These are phyloP conservation scores for Apiospora malaysiana DNA, from an alignment of 2,329 filamentous ascomycete genomes.

Conservation along the genomic window DNA sequence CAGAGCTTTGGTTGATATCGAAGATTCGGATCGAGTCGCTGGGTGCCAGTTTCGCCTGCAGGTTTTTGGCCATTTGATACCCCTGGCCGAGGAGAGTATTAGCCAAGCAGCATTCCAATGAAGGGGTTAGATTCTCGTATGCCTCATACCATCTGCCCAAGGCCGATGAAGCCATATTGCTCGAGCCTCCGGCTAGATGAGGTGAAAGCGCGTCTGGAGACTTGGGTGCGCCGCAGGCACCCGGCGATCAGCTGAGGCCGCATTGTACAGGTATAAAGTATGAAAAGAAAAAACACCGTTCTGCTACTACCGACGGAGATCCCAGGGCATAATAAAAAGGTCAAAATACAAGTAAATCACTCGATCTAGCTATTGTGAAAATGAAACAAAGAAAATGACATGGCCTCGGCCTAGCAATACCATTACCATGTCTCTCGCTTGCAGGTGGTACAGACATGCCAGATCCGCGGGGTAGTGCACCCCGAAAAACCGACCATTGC, in stretches of 20 bases:
- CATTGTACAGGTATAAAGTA: constrained; percentile 38
- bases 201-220: constrained; percentile 53
- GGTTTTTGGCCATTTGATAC: constrained; percentile 68
- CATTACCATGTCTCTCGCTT: neutral
- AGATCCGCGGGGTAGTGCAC: constrained; percentile 9
- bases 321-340: neutral
- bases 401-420: neutral
- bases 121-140: neutral
- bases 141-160: constrained; percentile 63
- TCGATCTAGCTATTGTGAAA: neutral
- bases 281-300: neutral
- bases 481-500: constrained; percentile 28
- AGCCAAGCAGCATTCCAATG: neutral
- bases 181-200: constrained; percentile 53
- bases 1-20: constrained; percentile 60
- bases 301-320: neutral
- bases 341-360: neutral
- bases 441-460: neutral
- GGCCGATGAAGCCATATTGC: constrained; percentile 63
- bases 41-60: constrained; percentile 60
- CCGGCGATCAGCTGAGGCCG: constrained; percentile 50
- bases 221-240: constrained; percentile 40
- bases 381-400: neutral
- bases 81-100: constrained; percentile 47
- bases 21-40: constrained; percentile 59